These are phyloP conservation scores for Boletales sp. DNA, from an alignment of 768 basidiomycete species.

Conservation along the genomic window DNA sequence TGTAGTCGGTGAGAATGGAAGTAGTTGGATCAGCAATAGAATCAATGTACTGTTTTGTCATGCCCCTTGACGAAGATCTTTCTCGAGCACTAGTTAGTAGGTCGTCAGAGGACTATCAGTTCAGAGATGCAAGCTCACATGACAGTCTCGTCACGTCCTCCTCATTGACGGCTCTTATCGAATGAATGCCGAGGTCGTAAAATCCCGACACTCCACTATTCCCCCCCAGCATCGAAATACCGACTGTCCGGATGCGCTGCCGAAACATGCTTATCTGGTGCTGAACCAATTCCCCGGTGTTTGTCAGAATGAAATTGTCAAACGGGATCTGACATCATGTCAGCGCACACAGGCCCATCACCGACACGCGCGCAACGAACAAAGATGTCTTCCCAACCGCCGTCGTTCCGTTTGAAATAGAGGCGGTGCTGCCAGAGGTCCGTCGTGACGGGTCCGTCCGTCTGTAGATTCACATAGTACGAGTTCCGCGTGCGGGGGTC, in stretches of 20 bases:
- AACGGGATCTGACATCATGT: slow-evolving; percentile 67
- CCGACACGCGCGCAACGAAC: slow-evolving; percentile 40
- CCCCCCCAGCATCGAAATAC: slow-evolving; percentile 84
- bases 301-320: slow-evolving; percentile 68
- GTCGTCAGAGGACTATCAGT: not conserved
- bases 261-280: slow-evolving; percentile 73
- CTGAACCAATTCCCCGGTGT: slow-evolving; percentile 64
- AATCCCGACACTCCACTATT: slow-evolving; percentile 69
- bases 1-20: slow-evolving; percentile 1
- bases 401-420: slow-evolving; percentile 64
- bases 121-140: slow-evolving; percentile 20
- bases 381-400: slow-evolving; percentile 78
- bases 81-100: slow-evolving; percentile 20
- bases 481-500: slow-evolving; percentile 72
- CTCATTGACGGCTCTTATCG: slow-evolving; percentile 77
- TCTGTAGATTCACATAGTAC: slow-evolving; percentile 95
- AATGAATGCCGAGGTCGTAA: slow-evolving; percentile 82
- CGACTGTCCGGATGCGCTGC: slow-evolving; percentile 73
- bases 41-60: slow-evolving; percentile 6
- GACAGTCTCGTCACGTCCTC: slow-evolving; percentile 46
- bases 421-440: slow-evolving; percentile 96
- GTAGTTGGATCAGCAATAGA: not conserved
- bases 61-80: slow-evolving; percentile 21
- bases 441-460: slow-evolving; percentile 72
- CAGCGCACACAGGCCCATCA: slow-evolving; percentile 7